Evolutionary conservation across 1,284 basidiomycete species (phyloP).

Genomic region (Sphagnurus paluster): DNA sequence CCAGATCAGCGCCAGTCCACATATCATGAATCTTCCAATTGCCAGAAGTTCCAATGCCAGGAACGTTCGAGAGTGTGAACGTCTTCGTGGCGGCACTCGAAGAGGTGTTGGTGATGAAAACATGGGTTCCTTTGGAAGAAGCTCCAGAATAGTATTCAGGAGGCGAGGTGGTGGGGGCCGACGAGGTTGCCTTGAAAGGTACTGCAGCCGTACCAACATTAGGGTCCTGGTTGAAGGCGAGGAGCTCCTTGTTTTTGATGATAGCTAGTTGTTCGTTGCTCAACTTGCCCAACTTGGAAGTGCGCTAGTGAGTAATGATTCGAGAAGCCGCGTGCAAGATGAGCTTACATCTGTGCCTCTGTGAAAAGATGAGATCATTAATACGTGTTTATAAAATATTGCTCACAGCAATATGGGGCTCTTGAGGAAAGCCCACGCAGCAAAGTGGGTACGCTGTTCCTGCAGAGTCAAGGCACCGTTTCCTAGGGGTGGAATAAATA

Average conservation of each 20-base stretch:
- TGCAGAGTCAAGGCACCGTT: conserved; percentile 49
- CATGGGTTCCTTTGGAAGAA: conserved; percentile 50
- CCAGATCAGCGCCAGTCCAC: conserved; percentile 48
- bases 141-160: conserved; percentile 52
- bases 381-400: neutral
- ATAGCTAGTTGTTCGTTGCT: conserved; percentile 42
- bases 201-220: conserved; percentile 45
- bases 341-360: conserved; percentile 49
- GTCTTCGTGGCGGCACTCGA: conserved; percentile 40
- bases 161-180: conserved; percentile 39
- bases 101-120: conserved; percentile 54
- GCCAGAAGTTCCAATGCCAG: conserved; percentile 38
- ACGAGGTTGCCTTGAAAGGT: conserved; percentile 44
- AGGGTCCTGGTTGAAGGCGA: conserved; percentile 55
- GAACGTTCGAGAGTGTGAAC: conserved; percentile 45
- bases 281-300: conserved; percentile 41
- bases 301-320: neutral
- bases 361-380: neutral
- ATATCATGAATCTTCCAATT: conserved; percentile 52
- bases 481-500: conserved; percentile 22
- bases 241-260: conserved; percentile 50
- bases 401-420: conserved; percentile 52
- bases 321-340: neutral
- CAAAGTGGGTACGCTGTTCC: conserved; percentile 58
- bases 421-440: conserved; percentile 56